A percentile compares a stretch with the other conserved stretches of the same genome.
These are phyloP conservation scores for Tetrapisispora pingtungensis DNA, from an alignment of 805 yeast genomes.

Conservation along the genomic window DNA sequence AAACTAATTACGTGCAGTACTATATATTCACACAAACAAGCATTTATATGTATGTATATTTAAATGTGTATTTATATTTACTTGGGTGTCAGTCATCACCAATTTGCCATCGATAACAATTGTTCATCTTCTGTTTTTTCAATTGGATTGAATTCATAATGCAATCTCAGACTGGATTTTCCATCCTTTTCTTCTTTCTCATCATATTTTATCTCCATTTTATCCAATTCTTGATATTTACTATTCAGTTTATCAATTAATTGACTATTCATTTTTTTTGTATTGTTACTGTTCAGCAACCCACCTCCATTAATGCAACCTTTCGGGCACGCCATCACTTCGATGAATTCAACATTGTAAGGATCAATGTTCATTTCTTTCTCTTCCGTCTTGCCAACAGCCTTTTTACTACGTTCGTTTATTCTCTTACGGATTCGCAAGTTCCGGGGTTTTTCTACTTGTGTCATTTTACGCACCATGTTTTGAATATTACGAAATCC, in stretches of 20 bases:
- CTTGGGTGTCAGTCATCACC: too few species aligned
- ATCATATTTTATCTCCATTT: background rate
- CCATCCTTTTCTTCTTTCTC: background rate
- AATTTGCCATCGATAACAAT: background rate
- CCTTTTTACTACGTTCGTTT: background rate
- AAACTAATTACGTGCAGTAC: too few species aligned
- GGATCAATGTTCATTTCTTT: constrained; percentile 38
- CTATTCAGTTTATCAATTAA: background rate
- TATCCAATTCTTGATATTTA: background rate
- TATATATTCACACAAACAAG: too few species aligned
- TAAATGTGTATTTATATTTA: too few species aligned
- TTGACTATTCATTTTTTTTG: background rate
- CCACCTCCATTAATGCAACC: constrained; percentile 99
- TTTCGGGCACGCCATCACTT: constrained; percentile 96
- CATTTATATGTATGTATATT: too few species aligned
- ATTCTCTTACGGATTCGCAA: constrained; percentile 25
- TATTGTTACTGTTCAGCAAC: constrained; percentile 45
- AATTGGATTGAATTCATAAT: background rate
- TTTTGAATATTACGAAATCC: constrained; percentile 95
- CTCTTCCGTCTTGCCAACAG: constrained; percentile 28
- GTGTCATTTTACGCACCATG: constrained; percentile 70
- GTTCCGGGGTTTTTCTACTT: constrained; percentile 16
- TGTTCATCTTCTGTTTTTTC: background rate
- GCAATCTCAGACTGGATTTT: background rate
- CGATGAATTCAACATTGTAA: constrained; percentile 65